Evolutionary conservation across 2,329 filamentous ascomycete genomes (phyloP), one percentile per base, ranked within the genome.

Genomic region (Fusarium sp.): DNA sequence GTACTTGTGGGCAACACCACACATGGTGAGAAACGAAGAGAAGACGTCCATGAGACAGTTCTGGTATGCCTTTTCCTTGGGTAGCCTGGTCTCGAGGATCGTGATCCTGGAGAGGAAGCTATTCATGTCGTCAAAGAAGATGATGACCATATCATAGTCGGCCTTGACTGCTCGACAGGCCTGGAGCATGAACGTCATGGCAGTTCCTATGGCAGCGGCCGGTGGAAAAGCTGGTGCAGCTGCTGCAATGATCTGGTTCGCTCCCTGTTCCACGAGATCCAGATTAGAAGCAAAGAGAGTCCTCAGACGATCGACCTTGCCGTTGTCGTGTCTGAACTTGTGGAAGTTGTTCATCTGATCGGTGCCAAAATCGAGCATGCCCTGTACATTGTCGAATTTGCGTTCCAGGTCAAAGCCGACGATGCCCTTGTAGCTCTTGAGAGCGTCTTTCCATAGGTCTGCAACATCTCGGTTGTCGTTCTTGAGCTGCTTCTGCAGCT

Each of bases 81-180:
- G 74, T 2, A 76, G 59, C n/a, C 74, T 65, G 0, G 61, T 67
- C 54, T 78, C 72, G 0, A 78, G 36, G 7, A 78, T 72, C 0
- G 72, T 69, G 1, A 78, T 70, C 2, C 76, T 70, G 25, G 71
- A 61, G 5, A 78, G 64, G 24, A 79, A 77, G 6, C 73, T 74
- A 43, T 74, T 74, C 67, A 78, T 77, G 9, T 74, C 71, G 2
- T 75, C 70, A 45, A 79, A 79, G 47, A 79, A 79, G 5, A 70
- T 69, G n/a, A 74, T 67, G 0, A 79, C 69, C 3, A 74, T 65
- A 25, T 79, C 76, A 32, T 78, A 79, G 38, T 79, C 76, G 1
- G 74, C 75, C 1, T 70, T 74, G 0, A 76, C 74, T 6, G 66
- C 58, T 2, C 68, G 65, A 6, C 71, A 73, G 1, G 72, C 73